Percentiles rank a stretch among this genome's conserved stretches.
Conservation (phyloP, 768 basidiomycete genomes). For the Podaxis pistillaris region DNA sequence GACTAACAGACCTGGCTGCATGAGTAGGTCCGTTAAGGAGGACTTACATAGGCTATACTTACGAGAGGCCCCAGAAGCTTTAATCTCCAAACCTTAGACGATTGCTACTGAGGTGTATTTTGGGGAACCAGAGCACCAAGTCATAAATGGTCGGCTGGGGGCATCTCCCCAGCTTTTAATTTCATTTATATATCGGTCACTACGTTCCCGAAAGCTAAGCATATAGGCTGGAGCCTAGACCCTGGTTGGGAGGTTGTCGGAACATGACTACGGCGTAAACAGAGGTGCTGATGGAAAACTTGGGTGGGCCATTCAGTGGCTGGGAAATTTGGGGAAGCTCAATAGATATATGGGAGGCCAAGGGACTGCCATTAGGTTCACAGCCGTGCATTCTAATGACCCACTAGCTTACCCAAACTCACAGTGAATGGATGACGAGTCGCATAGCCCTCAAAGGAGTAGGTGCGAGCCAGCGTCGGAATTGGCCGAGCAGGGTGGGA, state of each 20-base stretch:
- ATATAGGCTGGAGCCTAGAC: background rate
- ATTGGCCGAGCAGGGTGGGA: conserved; percentile 5
- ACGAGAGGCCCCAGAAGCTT: background rate
- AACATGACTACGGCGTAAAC: background rate
- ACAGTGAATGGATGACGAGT: background rate
- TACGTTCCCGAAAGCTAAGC: background rate
- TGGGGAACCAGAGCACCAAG: background rate
- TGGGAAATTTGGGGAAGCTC: background rate
- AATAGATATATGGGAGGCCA: background rate
- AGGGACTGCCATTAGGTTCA: background rate
- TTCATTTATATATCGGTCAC: background rate
- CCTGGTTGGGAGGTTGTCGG: background rate
- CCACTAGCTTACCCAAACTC: background rate
- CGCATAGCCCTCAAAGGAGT: conserved; percentile 1
- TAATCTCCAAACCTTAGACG: background rate
- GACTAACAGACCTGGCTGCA: background rate
- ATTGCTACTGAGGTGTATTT: background rate
- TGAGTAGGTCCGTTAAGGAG: background rate
- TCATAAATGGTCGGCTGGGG: background rate
- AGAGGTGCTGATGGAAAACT: background rate
- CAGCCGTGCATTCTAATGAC: background rate
- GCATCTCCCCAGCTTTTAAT: background rate
- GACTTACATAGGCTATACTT: background rate
- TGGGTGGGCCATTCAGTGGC: background rate
- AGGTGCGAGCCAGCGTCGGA: conserved; percentile 13